These are phyloP conservation scores for Zygosaccharomyces kombuchaensis DNA, from an alignment of 805 yeast species.

Conservation along the genomic window DNA sequence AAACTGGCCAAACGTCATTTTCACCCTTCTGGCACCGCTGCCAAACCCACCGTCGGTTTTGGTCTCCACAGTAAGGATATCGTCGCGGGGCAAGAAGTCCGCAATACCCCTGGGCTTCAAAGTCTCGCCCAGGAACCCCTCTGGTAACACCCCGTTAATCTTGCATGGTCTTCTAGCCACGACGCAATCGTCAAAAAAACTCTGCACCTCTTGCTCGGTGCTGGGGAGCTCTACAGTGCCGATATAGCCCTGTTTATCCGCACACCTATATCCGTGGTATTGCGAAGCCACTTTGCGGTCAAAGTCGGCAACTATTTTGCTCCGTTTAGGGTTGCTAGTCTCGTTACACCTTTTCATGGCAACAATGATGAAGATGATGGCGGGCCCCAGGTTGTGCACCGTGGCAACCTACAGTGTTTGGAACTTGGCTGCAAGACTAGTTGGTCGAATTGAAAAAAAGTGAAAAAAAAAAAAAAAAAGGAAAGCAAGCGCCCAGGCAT, in stretches of 20 bases:
- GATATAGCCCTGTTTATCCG: slow-evolving; percentile 7
- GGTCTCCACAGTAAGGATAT: slow-evolving; percentile 52
- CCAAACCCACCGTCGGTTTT: slow-evolving; percentile 63
- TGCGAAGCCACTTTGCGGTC: slow-evolving; percentile 11
- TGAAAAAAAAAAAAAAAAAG: too few species aligned
- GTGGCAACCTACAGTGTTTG: background rate
- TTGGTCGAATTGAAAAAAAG: too few species aligned
- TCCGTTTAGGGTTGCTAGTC: background rate
- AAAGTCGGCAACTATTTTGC: slow-evolving; percentile 3
- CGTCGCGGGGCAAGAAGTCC: slow-evolving; percentile 36
- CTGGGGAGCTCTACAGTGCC: slow-evolving; percentile 22
- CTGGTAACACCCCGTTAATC: slow-evolving; percentile 37
- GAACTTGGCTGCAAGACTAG: too few species aligned
- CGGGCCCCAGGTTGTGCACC: background rate
- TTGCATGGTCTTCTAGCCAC: slow-evolving; percentile 47
- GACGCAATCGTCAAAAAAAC: slow-evolving; percentile 41
- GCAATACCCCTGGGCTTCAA: slow-evolving; percentile 38
- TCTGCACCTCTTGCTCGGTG: slow-evolving; percentile 17
- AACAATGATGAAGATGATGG: background rate
- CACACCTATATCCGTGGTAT: slow-evolving; percentile 22
- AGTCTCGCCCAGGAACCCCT: slow-evolving; percentile 32
- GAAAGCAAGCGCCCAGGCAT: too few species aligned
- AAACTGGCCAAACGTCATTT: slow-evolving; percentile 49
- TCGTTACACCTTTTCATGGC: background rate
- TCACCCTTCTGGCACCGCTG: slow-evolving; percentile 51